Conservation (phyloP, 257 asterid genomes). For the Solanum corneliomulleri region DNA sequence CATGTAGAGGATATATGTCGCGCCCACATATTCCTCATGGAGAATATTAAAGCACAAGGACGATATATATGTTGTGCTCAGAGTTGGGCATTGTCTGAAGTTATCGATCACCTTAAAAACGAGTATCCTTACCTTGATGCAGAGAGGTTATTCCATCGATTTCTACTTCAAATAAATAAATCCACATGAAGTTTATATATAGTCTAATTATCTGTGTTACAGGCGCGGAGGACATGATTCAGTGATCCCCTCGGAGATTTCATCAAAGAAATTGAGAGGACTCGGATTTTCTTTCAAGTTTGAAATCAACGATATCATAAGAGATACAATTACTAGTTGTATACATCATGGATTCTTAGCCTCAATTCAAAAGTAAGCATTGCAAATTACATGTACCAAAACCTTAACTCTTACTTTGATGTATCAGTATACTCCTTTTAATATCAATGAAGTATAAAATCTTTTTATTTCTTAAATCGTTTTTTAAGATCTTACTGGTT, state of each 20-base stretch:
- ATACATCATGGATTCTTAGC: slow-evolving; percentile 33
- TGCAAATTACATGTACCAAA: neutral
- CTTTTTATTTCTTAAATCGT: too few relatives aligned
- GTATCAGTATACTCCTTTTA: too few relatives aligned
- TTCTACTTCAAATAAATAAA: neutral
- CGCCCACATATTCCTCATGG: slow-evolving; percentile 76
- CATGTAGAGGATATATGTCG: slow-evolving; percentile 67
- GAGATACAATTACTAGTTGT: slow-evolving; percentile 33
- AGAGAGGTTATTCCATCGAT: slow-evolving; percentile 27
- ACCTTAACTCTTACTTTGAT: too few relatives aligned
- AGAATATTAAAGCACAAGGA: slow-evolving; percentile 47
- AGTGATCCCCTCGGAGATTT: slow-evolving; percentile 35
- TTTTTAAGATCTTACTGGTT: too few relatives aligned
- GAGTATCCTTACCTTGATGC: slow-evolving; percentile 26
- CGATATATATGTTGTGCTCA: slow-evolving; percentile 48
- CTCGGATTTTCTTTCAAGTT: slow-evolving; percentile 54
- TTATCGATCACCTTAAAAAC: slow-evolving; percentile 23
- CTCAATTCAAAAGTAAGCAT: neutral
- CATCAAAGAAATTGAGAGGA: slow-evolving; percentile 57
- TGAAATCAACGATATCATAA: slow-evolving; percentile 41
- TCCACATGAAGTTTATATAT: neutral
- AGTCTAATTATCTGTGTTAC: neutral
- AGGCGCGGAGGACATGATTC: slow-evolving; percentile 25
- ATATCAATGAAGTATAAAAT: too few relatives aligned
- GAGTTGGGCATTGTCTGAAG: slow-evolving; percentile 37